Conservation (phyloP, 1,284 basidiomycete species). For the Moesziomyces antarcticus region DNA sequence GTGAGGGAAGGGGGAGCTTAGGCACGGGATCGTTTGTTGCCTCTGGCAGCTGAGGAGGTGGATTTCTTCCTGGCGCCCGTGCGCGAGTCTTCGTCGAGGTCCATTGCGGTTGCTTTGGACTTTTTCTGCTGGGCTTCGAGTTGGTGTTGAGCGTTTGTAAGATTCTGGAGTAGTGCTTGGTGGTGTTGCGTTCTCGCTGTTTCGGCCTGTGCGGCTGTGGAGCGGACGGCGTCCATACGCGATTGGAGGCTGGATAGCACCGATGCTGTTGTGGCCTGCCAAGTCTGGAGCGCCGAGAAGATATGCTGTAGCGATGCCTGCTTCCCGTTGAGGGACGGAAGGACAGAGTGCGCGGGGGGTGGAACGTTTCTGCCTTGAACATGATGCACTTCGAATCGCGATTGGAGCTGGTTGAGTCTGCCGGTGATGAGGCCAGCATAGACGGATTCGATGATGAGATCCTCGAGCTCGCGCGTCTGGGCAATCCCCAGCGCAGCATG, state of each 20-base stretch:
- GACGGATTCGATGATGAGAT: slow-evolving; percentile 93
- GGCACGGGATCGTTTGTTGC: slow-evolving; percentile 39
- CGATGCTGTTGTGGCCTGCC: slow-evolving; percentile 26
- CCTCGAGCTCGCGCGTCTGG: slow-evolving; percentile 80
- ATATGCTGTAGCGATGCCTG: slow-evolving; percentile 11
- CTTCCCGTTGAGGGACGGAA: slow-evolving; percentile 3
- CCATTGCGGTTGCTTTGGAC: slow-evolving; percentile 35
- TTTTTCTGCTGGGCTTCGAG: slow-evolving; percentile 26
- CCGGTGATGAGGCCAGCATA: slow-evolving; percentile 88
- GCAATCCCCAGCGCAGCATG: slow-evolving; percentile 28
- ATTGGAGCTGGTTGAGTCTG: slow-evolving; percentile 88
- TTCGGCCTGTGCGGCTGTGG: slow-evolving; percentile 11
- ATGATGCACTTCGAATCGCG: slow-evolving; percentile 87
- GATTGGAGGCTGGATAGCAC: slow-evolving; percentile 21
- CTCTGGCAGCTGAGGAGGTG: slow-evolving; percentile 11
- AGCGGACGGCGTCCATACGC: slow-evolving; percentile 15
- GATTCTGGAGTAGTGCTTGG: slow-evolving; percentile 18
- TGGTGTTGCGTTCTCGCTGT: slow-evolving; percentile 18
- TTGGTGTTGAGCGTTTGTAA: slow-evolving; percentile 21
- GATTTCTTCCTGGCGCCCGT: slow-evolving; percentile 23
- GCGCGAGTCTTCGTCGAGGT: slow-evolving; percentile 28
- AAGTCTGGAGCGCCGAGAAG: slow-evolving; percentile 8
- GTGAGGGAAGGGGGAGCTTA: slow-evolving; percentile 3
- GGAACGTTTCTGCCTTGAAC: slow-evolving; percentile 86
- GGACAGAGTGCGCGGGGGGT: slow-evolving; percentile 3